Evolutionary conservation across 805 yeast species (phyloP), one percentile per base, ranked within the genome.

Genomic region (Starmerella asiatica): DNA sequence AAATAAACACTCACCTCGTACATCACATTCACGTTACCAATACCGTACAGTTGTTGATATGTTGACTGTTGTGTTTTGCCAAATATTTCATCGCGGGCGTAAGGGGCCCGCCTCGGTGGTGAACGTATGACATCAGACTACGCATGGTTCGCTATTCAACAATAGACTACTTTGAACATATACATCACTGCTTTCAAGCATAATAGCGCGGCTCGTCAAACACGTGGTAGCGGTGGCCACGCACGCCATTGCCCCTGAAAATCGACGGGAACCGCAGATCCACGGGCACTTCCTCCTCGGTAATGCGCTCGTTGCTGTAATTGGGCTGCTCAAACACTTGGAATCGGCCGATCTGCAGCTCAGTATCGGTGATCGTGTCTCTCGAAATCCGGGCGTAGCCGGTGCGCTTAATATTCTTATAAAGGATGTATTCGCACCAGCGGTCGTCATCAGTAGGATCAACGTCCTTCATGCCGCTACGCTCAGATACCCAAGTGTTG

Each of bases 361-460:
- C 98, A 2, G 98, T 91, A 57, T 91, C 98, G 0, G 98, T 91
- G 50, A 91, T 86, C 1, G 94, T 76, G 7, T 91, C 83, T 55
- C 98, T 73, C 34, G 93, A 76, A 31, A 91, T 79, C 58, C 98
- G 75, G 0, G 97, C 97, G 58, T 91, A 91, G 3, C 93, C 97
- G 1, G 79, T 75, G 60, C 94, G 79, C 57, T 75, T 78, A 60
- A 91, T 64, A 44, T 79, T 77, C 58, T 86, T 80, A 71, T 79
- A 91, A 48, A 91, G 63, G 46, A 91, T 84, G 62, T 91, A 91
- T 63, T 91, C 94, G 63, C 98, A 91, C 98, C 98, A 91, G 63
- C 98, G 75, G 56, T 91, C 98, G 57, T 88, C 96, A 36, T 52
- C 56, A 6, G 79, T 67, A 32, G 86, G 79, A 58, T 91, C 98